A percentile compares a stretch with the other conserved stretches of the same genome.
Evolutionary conservation across 305 asterid species (phyloP).

Genomic region (Lippia alba): DNA sequence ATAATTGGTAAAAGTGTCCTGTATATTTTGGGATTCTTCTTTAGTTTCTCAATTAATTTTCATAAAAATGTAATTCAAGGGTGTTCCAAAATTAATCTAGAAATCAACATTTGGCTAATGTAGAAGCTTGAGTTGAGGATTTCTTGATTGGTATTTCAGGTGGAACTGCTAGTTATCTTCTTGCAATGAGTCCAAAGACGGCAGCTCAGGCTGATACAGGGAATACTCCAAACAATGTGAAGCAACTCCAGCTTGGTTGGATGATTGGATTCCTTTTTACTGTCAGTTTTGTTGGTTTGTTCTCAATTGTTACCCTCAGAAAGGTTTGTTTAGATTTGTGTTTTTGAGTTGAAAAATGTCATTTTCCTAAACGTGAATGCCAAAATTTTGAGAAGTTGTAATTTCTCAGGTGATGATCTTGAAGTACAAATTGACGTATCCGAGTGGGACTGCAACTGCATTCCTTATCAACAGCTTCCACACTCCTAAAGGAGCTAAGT

Average conservation of each 20-base stretch:
- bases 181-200: constrained; percentile 57
- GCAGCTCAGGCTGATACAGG: constrained; percentile 55
- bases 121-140: too few species aligned
- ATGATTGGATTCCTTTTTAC: constrained; percentile 53
- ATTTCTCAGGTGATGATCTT: constrained; percentile 59
- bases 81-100: too few species aligned
- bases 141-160: constrained; percentile 33
- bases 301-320: constrained; percentile 69
- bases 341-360: too few species aligned
- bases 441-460: constrained; percentile 85
- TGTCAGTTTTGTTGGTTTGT: constrained; percentile 73
- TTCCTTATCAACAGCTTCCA: constrained; percentile 79
- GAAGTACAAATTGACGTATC: constrained; percentile 73
- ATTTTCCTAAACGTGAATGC: too few species aligned
- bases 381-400: too few species aligned
- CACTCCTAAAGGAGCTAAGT: constrained; percentile 72
- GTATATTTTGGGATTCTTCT: too few species aligned
- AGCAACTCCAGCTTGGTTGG: constrained; percentile 60
- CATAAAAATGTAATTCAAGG: too few species aligned
- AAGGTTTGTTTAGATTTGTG: constrained; percentile 40
- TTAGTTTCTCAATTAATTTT: too few species aligned
- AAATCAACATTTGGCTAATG: too few species aligned
- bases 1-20: too few species aligned
- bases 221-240: constrained; percentile 52
- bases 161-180: constrained; percentile 67